Evolutionary conservation across 306 rosid genomes (phyloP).

Genomic region (Cotoneaster glaucophyllus): DNA sequence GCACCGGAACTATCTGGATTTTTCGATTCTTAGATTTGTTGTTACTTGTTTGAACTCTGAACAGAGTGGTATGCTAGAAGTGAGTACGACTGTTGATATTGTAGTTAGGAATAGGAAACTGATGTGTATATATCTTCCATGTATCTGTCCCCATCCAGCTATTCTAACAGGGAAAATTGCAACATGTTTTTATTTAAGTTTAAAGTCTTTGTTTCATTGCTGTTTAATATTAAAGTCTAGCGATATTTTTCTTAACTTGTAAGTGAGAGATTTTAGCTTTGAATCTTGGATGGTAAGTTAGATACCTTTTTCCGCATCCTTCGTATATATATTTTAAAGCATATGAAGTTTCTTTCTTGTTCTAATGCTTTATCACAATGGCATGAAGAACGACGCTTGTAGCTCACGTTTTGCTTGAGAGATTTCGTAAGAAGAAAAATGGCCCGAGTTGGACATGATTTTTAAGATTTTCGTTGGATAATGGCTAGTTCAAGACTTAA

Average conservation of each 20-base stretch:
- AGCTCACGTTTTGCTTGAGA: neutral
- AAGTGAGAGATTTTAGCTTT: rapidly evolving
- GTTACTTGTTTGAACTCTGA: conserved; percentile 31
- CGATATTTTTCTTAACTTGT: no score
- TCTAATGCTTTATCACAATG: neutral
- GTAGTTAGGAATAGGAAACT: conserved; percentile 54
- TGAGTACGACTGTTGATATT: conserved; percentile 27
- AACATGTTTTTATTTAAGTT: conserved; percentile 10
- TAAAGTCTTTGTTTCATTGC: neutral
- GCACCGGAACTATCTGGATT: neutral
- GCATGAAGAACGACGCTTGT: neutral
- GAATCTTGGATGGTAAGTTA: no score
- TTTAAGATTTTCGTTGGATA: no score
- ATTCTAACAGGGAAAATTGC: conserved; percentile 29
- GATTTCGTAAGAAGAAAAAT: no score
- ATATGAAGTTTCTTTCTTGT: neutral
- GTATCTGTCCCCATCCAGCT: conserved; percentile 19
- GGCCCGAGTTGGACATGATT: no score
- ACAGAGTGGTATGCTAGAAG: conserved; percentile 12
- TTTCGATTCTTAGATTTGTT: neutral
- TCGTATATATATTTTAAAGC: neutral
- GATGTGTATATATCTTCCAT: conserved; percentile 43
- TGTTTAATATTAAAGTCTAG: no score
- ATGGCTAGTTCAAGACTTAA: no score
- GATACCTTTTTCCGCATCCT: no score